Base-by-base conservation (phyloP, 75 land plant genomes). In the Cupressus sempervirens region DNA sequence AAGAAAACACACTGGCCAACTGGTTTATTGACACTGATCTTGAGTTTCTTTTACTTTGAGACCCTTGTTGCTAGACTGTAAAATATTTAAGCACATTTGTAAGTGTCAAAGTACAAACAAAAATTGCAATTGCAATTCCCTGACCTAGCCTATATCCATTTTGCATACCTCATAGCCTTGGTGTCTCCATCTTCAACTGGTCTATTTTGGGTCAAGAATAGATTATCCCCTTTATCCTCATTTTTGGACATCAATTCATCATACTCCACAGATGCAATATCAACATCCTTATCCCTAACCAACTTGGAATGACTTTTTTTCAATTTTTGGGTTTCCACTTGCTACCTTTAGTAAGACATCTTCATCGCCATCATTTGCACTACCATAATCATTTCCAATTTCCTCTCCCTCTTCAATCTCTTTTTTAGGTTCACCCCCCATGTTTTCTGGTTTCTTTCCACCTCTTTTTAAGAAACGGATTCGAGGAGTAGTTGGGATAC, bases 401-500 rank as follows among this genome's bases (percentile, higher is more conserved):
- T 52, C 41, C 29, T 86, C 89, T 40, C 70, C 87, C 50, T 48
- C 48, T 34, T 65, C 77, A 45, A 29, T 20, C n/a, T 81, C 67
- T 20, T 83, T 83, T 76, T 7, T 76, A 15, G 50, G 62, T 53
- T 84, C 76, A 72, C 84, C 41, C 38, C 84, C 88, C 62, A 45
- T 41, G 7, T 74, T 84, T 32, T 74, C 29, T 18, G 15, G 73
- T 12, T 80, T 84, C 34, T 67, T 26, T 83, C 52, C 34, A 79
- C 50, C 26, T 34, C 89, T 90, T 84, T 85, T 88, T 84, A 95
- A 48, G 68, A 98, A 93, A 18, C 98, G 91, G 18, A 96, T 77
- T 81, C 96, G 92, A 16, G 99, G 99, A 41, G 94, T 91, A 86
- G 96, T 92, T 23, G 98, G 96, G 41, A 98, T 88, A 80, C 99